These are phyloP conservation scores for Hyparrhenia diplandra DNA, from an alignment of 176 grass and related monocot species.

Conservation along the genomic window DNA sequence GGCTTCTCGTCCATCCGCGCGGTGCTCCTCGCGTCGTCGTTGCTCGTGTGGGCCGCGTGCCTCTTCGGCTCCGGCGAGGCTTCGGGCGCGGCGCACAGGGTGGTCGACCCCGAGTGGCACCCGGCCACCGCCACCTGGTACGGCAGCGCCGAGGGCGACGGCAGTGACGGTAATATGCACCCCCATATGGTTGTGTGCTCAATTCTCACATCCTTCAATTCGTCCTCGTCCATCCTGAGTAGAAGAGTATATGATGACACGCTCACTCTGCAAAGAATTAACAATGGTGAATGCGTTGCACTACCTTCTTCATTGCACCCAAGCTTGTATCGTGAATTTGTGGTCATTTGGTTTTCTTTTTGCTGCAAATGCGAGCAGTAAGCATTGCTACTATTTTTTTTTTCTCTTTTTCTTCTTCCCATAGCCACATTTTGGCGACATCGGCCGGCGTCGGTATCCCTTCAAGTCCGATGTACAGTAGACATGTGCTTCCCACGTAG, in stretches of 20 bases:
- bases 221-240: too few species aligned
- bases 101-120: slow-evolving; percentile 83
- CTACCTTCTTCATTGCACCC: too few species aligned
- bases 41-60: slow-evolving; percentile 2
- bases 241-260: background rate
- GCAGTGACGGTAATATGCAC: slow-evolving; percentile 71
- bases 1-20: background rate
- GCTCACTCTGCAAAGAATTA: background rate
- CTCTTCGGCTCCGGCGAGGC: slow-evolving; percentile 22
- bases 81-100: slow-evolving; percentile 24
- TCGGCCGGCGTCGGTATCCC: background rate
- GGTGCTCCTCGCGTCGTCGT: slow-evolving; percentile 3
- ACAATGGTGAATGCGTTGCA: background rate
- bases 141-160: slow-evolving; percentile 82
- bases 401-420: slow-evolving; percentile 3
- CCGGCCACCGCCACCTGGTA: slow-evolving; percentile 96
- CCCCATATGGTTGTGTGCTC: background rate
- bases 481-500: background rate
- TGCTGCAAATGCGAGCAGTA: background rate
- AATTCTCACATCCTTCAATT: background rate
- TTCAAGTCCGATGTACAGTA: background rate
- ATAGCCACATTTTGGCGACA: background rate
- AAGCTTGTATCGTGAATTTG: too few species aligned
- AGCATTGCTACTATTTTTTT: background rate
- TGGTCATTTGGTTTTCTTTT: background rate